Base-by-base conservation (phyloP, 768 basidiomycete genomes). In the Hemileccinum impolitum region DNA sequence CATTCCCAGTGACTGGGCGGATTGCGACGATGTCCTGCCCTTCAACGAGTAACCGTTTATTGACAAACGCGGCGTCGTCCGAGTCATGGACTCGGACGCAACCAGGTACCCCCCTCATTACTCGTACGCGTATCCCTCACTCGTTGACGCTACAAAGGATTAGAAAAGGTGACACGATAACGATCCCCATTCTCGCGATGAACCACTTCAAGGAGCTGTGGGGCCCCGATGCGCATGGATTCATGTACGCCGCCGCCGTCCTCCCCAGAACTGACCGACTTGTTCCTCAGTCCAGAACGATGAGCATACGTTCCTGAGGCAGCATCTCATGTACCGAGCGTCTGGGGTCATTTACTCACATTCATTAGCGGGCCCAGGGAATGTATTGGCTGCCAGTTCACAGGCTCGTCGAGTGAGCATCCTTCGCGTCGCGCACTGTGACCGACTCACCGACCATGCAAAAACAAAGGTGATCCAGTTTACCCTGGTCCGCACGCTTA, bases 211-310 rank as follows among this genome's bases (percentile, higher is more conserved):
- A 72, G 52, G 66, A 61, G 7, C 60, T 85, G 1, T 87, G 85
- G 84, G 85, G 86, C 8, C 69, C 75, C 10, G 84, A 87, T 59
- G 78, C 81, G 1, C 42, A 49, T n/a, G 76, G 81, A 40, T 88
- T 86, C 73, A 79, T 64, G 83, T 81, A 47, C 42, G 73, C 21
- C 19, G 5, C 34, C 34, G 15, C 11, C 34, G 13, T 15, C 14
- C 15, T 34, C 15, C 4, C 10, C 34, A n/a, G 13, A 4, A 34
- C 15, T 34, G 34, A 34, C 13, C 8, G 15, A 34, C 34, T 8
- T 15, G 17, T 25, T 6, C 26, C 42, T 21, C 51, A 86, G 82
- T 54, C 85, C 85, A 0, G 85, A 86, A 53, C 72, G 85, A 1
- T 88, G 85, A 85, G 60, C 69, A 14, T 56, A 69, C 3, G 31